A percentile compares a stretch with the other conserved stretches of the same genome.
phyloP scores from a whole-genome alignment of 1,284 basidiomycete species.

The Agaricales sp. region DNA sequence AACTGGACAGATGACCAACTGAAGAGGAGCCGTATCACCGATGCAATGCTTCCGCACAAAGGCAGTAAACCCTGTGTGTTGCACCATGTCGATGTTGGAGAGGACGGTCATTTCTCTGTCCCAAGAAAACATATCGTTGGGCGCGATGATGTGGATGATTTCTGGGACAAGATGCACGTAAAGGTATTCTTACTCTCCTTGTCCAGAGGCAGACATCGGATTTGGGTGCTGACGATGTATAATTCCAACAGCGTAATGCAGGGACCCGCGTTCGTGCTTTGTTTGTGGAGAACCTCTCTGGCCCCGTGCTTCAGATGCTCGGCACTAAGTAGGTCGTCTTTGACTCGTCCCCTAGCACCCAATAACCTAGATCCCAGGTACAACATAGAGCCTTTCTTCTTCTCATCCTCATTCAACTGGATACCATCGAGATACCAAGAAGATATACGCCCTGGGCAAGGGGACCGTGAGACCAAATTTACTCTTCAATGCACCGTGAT shows the following conservation, averaged over 20 bases:
- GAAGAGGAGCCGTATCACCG: constrained; percentile 27
- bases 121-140: constrained; percentile 14
- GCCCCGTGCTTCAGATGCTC: constrained; percentile 39
- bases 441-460: constrained; percentile 19
- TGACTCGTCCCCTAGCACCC: neutral
- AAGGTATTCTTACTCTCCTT: constrained; percentile 11
- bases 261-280: constrained; percentile 32
- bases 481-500: neutral
- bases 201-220: neutral
- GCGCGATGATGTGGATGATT: constrained; percentile 15
- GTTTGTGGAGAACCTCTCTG: constrained; percentile 38
- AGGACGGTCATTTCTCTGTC: constrained; percentile 24
- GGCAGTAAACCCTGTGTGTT: constrained; percentile 22
- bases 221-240: constrained; percentile 2
- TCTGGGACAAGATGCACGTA: constrained; percentile 24
- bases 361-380: constrained; percentile 13
- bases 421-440: constrained; percentile 46
- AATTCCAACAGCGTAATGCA: constrained; percentile 19
- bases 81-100: constrained; percentile 31
- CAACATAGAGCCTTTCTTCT: constrained; percentile 37
- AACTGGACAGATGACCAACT: constrained; percentile 45
- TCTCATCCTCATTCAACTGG: constrained; percentile 44
- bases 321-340: constrained; percentile 28
- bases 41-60: constrained; percentile 18
- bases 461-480: constrained; percentile 33